Percentiles rank a stretch among this genome's conserved stretches.
These are phyloP conservation scores for Mucor velutinosus DNA, from an alignment of 371 early-diverging fungal species.

Conservation along the genomic window DNA sequence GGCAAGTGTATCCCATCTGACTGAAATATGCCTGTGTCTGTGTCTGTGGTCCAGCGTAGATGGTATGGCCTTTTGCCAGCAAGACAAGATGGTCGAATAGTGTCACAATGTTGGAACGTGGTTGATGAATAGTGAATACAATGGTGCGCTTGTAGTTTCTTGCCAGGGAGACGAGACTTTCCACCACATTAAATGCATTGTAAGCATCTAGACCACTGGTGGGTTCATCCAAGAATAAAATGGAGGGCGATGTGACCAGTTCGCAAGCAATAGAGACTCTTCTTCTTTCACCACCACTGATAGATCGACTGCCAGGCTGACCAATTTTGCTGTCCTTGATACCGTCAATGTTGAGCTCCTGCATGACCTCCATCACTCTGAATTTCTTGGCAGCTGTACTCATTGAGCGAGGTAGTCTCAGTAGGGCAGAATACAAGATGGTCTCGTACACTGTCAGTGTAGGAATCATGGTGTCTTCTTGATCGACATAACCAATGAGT, in stretches of 20 bases:
- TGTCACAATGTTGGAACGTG: conserved; percentile 88
- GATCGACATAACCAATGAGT: conserved; percentile 81
- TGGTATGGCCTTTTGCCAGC: conserved; percentile 80
- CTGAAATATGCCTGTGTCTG: conserved; percentile 61
- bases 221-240: conserved; percentile 95
- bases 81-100: conserved; percentile 89
- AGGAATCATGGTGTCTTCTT: conserved; percentile 84
- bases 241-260: conserved; percentile 84
- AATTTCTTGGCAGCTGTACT: conserved; percentile 56
- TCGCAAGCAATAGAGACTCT: conserved; percentile 89
- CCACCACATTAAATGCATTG: conserved; percentile 91
- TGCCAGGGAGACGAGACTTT: conserved; percentile 82
- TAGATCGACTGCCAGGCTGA: conserved; percentile 70
- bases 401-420: conserved; percentile 78
- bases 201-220: conserved; percentile 92
- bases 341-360: conserved; percentile 75
- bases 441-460: conserved; percentile 86
- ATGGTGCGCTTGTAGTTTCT: conserved; percentile 84
- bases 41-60: conserved; percentile 76
- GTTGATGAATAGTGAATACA: conserved; percentile 95
- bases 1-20: conserved; percentile 79
- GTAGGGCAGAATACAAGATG: conserved; percentile 73
- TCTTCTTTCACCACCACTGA: conserved; percentile 88
- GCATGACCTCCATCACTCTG: conserved; percentile 75
- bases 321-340: conserved; percentile 85